Evolutionary conservation across 2,329 filamentous ascomycete genomes (phyloP).

Genomic region (Chrysosporium queenslandicum): DNA sequence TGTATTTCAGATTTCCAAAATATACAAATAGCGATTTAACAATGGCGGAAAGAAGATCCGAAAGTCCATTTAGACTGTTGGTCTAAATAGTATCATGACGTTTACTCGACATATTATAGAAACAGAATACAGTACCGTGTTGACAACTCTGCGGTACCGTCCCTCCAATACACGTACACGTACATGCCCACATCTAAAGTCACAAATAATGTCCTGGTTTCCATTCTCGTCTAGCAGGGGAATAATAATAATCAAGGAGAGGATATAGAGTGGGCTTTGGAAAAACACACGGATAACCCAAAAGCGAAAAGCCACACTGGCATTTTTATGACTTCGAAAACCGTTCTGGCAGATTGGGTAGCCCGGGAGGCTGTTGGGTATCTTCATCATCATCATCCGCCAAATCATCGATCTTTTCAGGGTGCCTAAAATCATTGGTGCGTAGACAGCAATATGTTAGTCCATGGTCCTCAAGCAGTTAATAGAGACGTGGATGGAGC

Average conservation of each 20-base stretch:
- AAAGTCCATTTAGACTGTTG: no score
- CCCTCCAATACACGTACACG: neutral
- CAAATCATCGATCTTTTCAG: slow-evolving; percentile 54
- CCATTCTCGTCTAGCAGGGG: slow-evolving; percentile 4
- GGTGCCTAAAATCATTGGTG: slow-evolving; percentile 39
- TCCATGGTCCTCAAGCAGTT: neutral
- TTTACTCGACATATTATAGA: no score
- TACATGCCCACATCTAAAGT: no score
- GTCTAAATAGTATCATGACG: no score
- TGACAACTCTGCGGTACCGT: no score
- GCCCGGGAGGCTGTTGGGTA: slow-evolving; percentile 19
- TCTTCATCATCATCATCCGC: slow-evolving; percentile 45
- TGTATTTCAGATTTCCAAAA: no score
- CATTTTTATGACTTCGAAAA: slow-evolving; percentile 6
- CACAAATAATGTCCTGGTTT: neutral
- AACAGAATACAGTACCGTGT: no score
- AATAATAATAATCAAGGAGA: neutral
- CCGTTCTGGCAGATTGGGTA: slow-evolving; percentile 28
- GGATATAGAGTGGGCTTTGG: no score
- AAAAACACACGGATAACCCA: no score
- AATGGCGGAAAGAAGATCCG: no score
- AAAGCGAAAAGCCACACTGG: neutral
- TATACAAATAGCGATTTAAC: no score
- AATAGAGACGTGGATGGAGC: neutral
- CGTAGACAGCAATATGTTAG: neutral